phyloP scores from a whole-genome alignment of 2,329 filamentous ascomycete species.

The Colletotrichum echinochloae region DNA sequence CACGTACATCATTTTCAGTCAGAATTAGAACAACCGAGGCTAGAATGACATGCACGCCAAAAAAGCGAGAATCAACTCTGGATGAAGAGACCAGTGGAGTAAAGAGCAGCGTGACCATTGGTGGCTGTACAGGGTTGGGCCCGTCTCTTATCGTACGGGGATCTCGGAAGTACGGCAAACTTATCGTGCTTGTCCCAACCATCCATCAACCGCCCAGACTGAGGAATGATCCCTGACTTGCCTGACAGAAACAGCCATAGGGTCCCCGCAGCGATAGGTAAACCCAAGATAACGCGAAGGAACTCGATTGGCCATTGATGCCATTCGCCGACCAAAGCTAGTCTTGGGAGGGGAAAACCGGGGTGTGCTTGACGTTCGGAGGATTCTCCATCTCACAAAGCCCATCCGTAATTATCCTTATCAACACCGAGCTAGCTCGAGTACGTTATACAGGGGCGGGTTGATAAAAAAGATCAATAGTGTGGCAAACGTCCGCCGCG shows the following conservation, averaged over 20 bases:
- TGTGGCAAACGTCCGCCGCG: neutral
- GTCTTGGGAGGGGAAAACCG: neutral
- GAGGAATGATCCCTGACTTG: slow-evolving; percentile 19
- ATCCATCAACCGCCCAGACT: slow-evolving; percentile 13
- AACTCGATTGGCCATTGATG: slow-evolving; percentile 26
- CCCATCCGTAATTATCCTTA: no score
- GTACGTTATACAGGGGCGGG: no score
- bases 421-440: neutral
- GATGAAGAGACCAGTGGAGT: no score
- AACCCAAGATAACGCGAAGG: slow-evolving; percentile 31
- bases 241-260: slow-evolving; percentile 4
- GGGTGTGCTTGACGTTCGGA: neutral
- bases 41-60: no score
- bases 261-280: slow-evolving; percentile 29
- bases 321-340: neutral
- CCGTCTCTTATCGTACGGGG: slow-evolving; percentile 3
- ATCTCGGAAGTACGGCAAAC: slow-evolving; percentile 25
- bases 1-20: no score
- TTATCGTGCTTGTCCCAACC: slow-evolving; percentile 3
- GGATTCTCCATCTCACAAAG: neutral
- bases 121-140: neutral
- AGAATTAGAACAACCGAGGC: no score
- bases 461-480: neutral
- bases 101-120: neutral
- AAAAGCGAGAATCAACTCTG: no score